Conservation (phyloP, 1,284 basidiomycete genomes). For the Sanghuangporus baumii region DNA sequence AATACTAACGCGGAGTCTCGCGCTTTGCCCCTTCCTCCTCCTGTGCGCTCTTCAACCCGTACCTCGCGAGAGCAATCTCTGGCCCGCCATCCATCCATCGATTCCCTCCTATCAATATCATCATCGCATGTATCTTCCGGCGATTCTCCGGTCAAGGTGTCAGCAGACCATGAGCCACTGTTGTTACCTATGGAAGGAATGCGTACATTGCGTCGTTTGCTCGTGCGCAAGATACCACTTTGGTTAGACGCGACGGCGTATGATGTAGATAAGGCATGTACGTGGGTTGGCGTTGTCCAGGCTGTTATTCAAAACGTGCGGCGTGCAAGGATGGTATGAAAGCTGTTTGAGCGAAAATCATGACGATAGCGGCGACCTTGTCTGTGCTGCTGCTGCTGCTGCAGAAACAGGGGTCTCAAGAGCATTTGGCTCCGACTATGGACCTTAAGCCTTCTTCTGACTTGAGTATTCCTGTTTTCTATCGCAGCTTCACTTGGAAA, state of each 20-base stretch:
- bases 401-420: too few relatives aligned
- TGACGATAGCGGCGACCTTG: too few relatives aligned
- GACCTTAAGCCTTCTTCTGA: not conserved
- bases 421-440: not conserved
- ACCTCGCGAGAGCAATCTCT: not conserved
- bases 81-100: slow-evolving; percentile 24
- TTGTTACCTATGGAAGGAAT: slow-evolving; percentile 51
- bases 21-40: not conserved
- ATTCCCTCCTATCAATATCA: slow-evolving; percentile 29
- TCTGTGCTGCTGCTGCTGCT: too few relatives aligned
- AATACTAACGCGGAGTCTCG: not conserved
- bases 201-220: slow-evolving; percentile 48
- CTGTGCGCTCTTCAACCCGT: not conserved
- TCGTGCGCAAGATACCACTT: slow-evolving; percentile 57
- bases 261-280: slow-evolving; percentile 51
- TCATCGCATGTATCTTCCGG: slow-evolving; percentile 19
- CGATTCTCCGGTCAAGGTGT: slow-evolving; percentile 30
- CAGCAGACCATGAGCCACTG: slow-evolving; percentile 13
- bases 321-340: slow-evolving; percentile 20
- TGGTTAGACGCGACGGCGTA: slow-evolving; percentile 54
- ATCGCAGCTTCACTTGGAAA: not conserved
- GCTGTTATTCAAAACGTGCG: slow-evolving; percentile 54
- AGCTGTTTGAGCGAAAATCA: too few relatives aligned
- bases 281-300: slow-evolving; percentile 58
- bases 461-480: not conserved